A percentile compares a stretch with the other conserved stretches of the same genome.
These are phyloP conservation scores for Lathyrus sativus DNA, from an alignment of 306 rosid genomes.

Conservation along the genomic window DNA sequence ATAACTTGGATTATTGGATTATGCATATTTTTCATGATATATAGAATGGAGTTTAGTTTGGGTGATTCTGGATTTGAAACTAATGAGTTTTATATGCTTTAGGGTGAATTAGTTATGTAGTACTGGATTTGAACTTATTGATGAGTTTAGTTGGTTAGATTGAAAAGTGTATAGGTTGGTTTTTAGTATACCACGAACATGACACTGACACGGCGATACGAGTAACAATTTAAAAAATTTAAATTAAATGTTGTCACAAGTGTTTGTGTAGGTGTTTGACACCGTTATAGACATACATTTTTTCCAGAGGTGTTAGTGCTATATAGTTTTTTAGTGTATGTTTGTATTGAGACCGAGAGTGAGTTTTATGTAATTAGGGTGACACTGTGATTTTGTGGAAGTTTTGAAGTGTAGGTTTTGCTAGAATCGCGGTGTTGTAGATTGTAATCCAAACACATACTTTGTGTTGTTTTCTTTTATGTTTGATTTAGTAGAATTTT, in stretches of 20 bases:
- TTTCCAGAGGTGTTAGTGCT: neutral
- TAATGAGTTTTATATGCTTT: conserved; percentile 6
- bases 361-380: neutral
- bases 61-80: neutral
- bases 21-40: neutral
- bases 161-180: no score
- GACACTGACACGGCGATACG: no score
- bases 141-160: conserved; percentile 14
- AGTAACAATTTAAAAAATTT: no score
- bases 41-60: conserved; percentile 12
- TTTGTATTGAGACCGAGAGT: neutral
- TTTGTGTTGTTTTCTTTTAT: neutral
- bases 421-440: neutral
- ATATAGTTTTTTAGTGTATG: neutral
- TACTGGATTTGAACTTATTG: neutral
- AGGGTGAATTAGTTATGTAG: neutral
- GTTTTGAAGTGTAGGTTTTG: neutral
- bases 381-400: neutral
- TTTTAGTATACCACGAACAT: neutral
- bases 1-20: neutral
- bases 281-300: no score
- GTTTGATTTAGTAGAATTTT: conserved; percentile 1
- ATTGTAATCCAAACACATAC: neutral
- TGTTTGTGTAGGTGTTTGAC: neutral
- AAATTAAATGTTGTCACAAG: no score